Percentiles rank a stretch among this genome's conserved stretches.
Conservation (phyloP, 106 monocot species). For the Phalaenopsis aphrodite region DNA sequence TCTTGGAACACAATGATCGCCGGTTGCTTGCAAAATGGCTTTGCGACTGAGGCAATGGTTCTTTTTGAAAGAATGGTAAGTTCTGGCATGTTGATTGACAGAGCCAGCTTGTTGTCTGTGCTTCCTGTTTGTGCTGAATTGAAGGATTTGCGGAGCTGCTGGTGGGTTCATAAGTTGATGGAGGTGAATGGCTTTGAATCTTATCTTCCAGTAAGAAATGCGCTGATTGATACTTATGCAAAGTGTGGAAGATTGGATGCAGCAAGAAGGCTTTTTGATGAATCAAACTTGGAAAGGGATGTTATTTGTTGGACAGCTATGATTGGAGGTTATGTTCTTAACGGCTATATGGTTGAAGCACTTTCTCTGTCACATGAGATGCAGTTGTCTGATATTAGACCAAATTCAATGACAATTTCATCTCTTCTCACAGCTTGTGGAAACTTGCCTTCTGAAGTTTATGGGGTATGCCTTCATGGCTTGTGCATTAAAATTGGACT, state of each 20-base stretch:
- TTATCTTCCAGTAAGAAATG: constrained; percentile 35
- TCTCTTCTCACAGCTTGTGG: constrained; percentile 49
- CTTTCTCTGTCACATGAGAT: constrained; percentile 32
- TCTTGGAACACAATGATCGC: constrained; percentile 65
- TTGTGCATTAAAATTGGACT: constrained; percentile 38
- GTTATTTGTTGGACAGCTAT: constrained; percentile 65
- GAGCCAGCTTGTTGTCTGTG: constrained; percentile 43
- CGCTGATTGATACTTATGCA: constrained; percentile 81
- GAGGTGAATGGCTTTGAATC: constrained; percentile 21
- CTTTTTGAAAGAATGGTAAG: constrained; percentile 37
- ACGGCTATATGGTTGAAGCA: constrained; percentile 29
- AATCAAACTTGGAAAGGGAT: constrained; percentile 25
- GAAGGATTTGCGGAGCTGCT: constrained; percentile 37
- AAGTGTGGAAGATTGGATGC: constrained; percentile 55
- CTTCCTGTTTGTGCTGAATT: constrained; percentile 56
- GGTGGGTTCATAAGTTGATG: constrained; percentile 32
- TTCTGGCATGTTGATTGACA: constrained; percentile 21
- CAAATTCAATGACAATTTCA: constrained; percentile 57
- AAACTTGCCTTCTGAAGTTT: constrained; percentile 3
- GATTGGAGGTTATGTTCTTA: constrained; percentile 51
- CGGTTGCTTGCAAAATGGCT: constrained; percentile 35
- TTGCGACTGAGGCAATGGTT: constrained; percentile 24
- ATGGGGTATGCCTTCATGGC: constrained; percentile 54
- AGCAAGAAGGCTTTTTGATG: constrained; percentile 56
- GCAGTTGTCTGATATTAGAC: constrained; percentile 25